A percentile compares a stretch with the other conserved stretches of the same genome.
phyloP scores from a whole-genome alignment of 331 rosid species.

The Prunus yedoensis region DNA sequence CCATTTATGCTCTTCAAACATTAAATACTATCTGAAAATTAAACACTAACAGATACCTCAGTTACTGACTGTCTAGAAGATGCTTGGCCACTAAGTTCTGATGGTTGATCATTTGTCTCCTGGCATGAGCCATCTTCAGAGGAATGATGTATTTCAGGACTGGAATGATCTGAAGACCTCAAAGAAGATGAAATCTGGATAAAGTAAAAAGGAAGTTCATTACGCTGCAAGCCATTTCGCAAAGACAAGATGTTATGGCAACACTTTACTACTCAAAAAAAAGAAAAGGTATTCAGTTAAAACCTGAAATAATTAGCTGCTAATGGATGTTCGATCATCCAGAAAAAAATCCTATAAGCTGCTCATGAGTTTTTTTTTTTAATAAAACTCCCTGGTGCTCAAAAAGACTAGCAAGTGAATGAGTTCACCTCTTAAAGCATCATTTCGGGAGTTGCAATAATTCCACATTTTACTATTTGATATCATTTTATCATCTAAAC shows the following conservation, averaged over 20 bases:
- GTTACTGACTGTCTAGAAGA: conserved; percentile 21
- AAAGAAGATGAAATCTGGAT: conserved; percentile 37
- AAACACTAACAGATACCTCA: conserved; percentile 38
- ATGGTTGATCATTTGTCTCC: conserved; percentile 31
- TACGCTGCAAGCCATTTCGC: background rate
- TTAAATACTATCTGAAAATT: background rate
- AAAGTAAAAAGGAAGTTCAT: conserved; percentile 5
- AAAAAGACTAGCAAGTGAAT: background rate
- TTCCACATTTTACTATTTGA: background rate
- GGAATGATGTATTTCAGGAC: conserved; percentile 19
- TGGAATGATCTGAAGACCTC: conserved; percentile 32
- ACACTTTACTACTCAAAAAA: background rate
- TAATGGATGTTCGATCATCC: background rate
- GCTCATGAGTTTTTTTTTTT: background rate
- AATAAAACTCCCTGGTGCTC: background rate
- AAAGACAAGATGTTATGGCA: background rate
- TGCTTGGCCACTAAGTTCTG: conserved; percentile 29
- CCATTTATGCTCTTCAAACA: background rate
- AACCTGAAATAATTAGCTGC: conserved; percentile 2
- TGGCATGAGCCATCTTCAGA: conserved; percentile 25
- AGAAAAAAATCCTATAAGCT: background rate
- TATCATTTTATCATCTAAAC: background rate
- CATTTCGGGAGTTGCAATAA: background rate
- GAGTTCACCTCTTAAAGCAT: background rate
- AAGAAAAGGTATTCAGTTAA: background rate